Conservation (phyloP, 352 stramenopile genomes). For the Achlya hypogyna region DNA sequence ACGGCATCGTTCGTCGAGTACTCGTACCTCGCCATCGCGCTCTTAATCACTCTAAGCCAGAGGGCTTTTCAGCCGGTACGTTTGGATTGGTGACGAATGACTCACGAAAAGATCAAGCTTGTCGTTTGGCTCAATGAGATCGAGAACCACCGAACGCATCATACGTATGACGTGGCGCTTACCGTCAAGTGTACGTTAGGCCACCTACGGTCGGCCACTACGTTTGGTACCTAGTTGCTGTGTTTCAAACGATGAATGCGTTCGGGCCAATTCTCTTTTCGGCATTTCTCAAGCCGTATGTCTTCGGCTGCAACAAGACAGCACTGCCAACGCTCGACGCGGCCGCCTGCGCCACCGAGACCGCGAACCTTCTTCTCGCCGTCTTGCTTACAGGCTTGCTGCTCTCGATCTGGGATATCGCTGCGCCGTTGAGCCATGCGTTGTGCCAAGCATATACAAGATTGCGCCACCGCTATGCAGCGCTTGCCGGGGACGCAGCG, state of each 20-base stretch:
- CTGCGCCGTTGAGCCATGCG: constrained; percentile 21
- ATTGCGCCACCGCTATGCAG: background rate
- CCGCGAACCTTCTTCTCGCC: constrained; percentile 33
- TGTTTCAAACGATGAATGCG: constrained; percentile 53
- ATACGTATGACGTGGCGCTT: constrained; percentile 54
- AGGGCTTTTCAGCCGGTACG: constrained; percentile 9
- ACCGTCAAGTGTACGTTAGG: constrained; percentile 59
- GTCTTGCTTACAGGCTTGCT: constrained; percentile 17
- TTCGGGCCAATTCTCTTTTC: constrained; percentile 29
- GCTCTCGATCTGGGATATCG: constrained; percentile 29
- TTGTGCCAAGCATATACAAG: constrained; percentile 13
- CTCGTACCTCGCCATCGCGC: constrained; percentile 13
- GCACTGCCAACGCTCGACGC: constrained; percentile 1
- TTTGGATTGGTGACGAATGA: background rate
- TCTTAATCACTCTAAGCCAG: constrained; percentile 19
- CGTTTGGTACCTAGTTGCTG: constrained; percentile 26
- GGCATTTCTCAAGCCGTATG: constrained; percentile 13
- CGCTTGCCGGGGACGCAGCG: background rate
- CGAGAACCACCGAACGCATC: constrained; percentile 66
- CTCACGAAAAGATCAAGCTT: background rate
- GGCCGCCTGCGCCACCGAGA: constrained; percentile 31
- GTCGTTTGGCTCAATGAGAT: constrained; percentile 40
- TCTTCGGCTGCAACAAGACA: constrained; percentile 17
- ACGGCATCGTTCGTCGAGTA: background rate
- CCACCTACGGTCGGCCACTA: background rate